These are phyloP conservation scores for Arthrobotrys megalospora DNA, from an alignment of 2,329 filamentous ascomycete genomes.

Conservation along the genomic window DNA sequence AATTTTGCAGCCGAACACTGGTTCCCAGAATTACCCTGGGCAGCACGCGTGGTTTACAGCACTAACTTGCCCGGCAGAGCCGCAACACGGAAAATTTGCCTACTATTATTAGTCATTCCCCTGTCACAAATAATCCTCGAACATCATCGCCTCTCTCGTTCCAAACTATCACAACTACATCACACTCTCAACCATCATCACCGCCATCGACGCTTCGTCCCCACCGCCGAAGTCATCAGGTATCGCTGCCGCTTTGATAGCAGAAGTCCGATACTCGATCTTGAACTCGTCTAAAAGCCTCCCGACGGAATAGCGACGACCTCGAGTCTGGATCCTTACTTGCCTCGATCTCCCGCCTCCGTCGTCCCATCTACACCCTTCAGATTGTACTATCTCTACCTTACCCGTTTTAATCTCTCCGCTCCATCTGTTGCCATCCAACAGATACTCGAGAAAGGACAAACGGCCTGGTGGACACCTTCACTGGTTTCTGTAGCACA, in stretches of 20 bases:
- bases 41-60: constrained; percentile 15
- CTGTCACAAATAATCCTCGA: constrained; percentile 37
- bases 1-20: constrained; percentile 40
- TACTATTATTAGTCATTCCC: constrained; percentile 55
- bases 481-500: constrained; percentile 57
- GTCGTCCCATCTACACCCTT: constrained; percentile 27
- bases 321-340: constrained; percentile 49
- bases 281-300: constrained; percentile 22
- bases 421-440: constrained; percentile 29
- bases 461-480: constrained; percentile 57
- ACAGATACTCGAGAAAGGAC: constrained; percentile 52
- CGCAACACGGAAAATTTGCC: constrained; percentile 38
- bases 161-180: constrained; percentile 37
- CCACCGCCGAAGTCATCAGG: constrained; percentile 37
- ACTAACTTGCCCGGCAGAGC: constrained; percentile 29
- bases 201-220: constrained; percentile 39
- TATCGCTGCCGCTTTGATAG: constrained; percentile 59
- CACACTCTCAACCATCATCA: constrained; percentile 44
- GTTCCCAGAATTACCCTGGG: constrained; percentile 18
- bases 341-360: constrained; percentile 24
- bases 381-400: constrained; percentile 60
- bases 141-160: constrained; percentile 33
- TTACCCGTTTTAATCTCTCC: constrained; percentile 30
- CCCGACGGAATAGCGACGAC: constrained; percentile 37
- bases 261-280: constrained; percentile 46